Base-by-base conservation (phyloP, 345 rosid genomes). In the Schrenkiella parvula region DNA sequence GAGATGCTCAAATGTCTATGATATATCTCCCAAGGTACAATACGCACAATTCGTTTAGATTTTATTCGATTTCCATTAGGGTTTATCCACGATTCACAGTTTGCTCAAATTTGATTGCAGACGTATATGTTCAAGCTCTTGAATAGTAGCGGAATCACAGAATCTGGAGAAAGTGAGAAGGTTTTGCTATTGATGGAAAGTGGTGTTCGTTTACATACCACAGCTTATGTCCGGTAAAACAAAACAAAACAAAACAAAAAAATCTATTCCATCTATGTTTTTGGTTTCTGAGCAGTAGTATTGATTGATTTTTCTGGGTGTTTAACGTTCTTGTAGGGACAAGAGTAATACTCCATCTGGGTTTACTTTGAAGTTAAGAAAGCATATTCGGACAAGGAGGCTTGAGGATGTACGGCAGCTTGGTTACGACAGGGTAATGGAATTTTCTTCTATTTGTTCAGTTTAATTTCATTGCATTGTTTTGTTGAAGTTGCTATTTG, bases 291-390 rank as follows among this genome's bases (percentile, higher is more conserved):
- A 6, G 39, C 10, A 17, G 1, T 50, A 35, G 62, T 32, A 8
- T 11, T 15, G 47, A 23, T 2, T 39, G 46, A 37, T 60, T 18
- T 47, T 47, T 18, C n/a, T 68, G 38, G 11, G 11, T 15, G 15
- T 44, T 9, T 21, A 13, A 44, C 10, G 3, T 28, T 6, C 54
- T 25, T 75, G 19, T 65, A 95, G 99, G 72, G 99, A 95, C 66
- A 95, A 95, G 84, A 95, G 90, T 51, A 95, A 95, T 63, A 95
- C 97, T 8, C 99, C 99, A 41, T 95, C 99, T 56, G 99, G 98
- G 15, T 91, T 95, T 83, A 95, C 99, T 61, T 82, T 95, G 52
- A 95, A 95, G 81, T 77, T 95, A 58, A 79, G 99, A 74, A 95
- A 87, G 78, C 99, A 95, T 82, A 86, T 91, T 41, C 84, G 99